Percentiles rank a stretch among this genome's conserved stretches.
Evolutionary conservation across 2,329 filamentous ascomycete species (phyloP).

Genomic region (Tympanopsis confertula): DNA sequence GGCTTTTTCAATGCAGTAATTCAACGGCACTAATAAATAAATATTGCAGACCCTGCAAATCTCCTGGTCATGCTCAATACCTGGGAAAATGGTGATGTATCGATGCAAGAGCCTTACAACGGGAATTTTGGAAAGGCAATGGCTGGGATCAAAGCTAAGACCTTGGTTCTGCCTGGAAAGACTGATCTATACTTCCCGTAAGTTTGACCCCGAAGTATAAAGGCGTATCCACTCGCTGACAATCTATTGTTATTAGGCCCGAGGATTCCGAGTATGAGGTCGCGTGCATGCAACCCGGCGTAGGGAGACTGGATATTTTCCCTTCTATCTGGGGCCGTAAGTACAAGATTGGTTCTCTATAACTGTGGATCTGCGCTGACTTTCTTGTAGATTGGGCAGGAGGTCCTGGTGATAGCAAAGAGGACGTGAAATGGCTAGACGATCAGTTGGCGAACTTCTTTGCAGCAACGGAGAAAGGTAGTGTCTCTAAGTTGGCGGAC

Average conservation of each 20-base stretch:
- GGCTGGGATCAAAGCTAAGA: conserved; percentile 60
- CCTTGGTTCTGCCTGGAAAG: conserved; percentile 57
- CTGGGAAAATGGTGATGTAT: conserved; percentile 67
- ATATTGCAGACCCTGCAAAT: conserved; percentile 53
- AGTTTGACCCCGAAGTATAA: conserved; percentile 14
- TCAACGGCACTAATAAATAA: background rate
- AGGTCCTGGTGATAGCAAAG: conserved; percentile 59
- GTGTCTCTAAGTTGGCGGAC: too few relatives aligned
- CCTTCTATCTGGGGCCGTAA: conserved; percentile 26
- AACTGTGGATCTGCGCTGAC: background rate
- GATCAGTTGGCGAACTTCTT: conserved; percentile 39
- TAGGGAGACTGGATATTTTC: conserved; percentile 21
- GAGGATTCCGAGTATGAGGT: conserved; percentile 72
- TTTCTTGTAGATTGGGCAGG: conserved; percentile 32
- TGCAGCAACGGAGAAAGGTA: too few relatives aligned
- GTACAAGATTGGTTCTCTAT: conserved; percentile 16
- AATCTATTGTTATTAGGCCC: conserved; percentile 30
- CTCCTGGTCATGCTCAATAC: conserved; percentile 65
- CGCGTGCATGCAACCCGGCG: conserved; percentile 16
- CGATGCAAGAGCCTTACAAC: conserved; percentile 56
- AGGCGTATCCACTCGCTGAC: conserved; percentile 2
- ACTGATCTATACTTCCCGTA: conserved; percentile 73
- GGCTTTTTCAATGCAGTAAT: conserved; percentile 2
- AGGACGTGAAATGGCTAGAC: conserved; percentile 65
- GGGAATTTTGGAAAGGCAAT: conserved; percentile 55